These are phyloP conservation scores for Medicago truncatula DNA, from an alignment of 306 rosid genomes.

Conservation along the genomic window DNA sequence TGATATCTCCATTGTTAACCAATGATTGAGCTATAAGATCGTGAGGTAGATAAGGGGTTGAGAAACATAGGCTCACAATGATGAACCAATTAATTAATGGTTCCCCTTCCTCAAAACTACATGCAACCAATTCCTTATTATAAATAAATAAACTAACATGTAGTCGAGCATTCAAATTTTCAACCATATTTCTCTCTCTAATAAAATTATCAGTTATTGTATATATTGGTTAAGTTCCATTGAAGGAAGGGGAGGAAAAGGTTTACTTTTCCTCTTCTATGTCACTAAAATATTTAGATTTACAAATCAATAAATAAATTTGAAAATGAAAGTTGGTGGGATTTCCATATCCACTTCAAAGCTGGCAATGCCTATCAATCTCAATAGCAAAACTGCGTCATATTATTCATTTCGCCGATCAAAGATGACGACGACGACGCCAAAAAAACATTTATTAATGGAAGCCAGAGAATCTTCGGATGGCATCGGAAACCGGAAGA, in stretches of 20 bases:
- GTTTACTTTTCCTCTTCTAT: conserved; percentile 20
- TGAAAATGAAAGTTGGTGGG: conserved; percentile 25
- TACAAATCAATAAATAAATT: not conserved
- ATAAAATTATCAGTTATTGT: not conserved
- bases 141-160: not conserved
- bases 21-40: conserved; percentile 6
- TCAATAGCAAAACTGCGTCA: not conserved
- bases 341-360: conserved; percentile 7
- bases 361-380: not conserved
- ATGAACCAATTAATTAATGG: conserved; percentile 1
- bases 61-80: not conserved
- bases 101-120: not conserved
- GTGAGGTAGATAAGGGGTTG: not conserved
- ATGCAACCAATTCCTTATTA: conserved; percentile 6
- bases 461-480: conserved; percentile 27
- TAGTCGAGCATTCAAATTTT: not conserved
- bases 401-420: not conserved
- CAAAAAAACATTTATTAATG: conserved; percentile 28
- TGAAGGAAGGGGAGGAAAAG: conserved; percentile 23
- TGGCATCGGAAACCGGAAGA: not conserved
- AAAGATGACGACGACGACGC: not conserved
- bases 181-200: not conserved
- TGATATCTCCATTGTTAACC: not conserved
- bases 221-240: not conserved
- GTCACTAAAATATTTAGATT: not conserved